phyloP scores from a whole-genome alignment of 176 grass and related monocot species.

The Thinopyrum elongatum region DNA sequence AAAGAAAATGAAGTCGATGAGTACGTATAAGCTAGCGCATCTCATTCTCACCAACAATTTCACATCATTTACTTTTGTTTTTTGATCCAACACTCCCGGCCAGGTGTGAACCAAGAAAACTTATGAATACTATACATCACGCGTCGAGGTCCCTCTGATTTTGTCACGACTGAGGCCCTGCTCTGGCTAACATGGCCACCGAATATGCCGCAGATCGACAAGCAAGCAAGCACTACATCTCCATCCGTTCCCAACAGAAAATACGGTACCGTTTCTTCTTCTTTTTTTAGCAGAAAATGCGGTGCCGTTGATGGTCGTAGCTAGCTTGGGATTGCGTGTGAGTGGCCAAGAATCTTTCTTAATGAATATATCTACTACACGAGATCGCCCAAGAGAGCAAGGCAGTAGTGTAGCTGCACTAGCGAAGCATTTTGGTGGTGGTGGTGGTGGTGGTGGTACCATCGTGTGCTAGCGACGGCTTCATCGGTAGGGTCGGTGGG shows the following conservation, averaged over 20 bases:
- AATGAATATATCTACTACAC: neutral
- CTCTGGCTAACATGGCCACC: neutral
- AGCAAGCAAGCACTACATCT: too few species aligned
- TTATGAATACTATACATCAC: too few species aligned
- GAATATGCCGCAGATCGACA: conserved; percentile 12
- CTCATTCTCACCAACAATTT: neutral
- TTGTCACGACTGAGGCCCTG: neutral
- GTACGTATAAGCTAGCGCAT: too few species aligned
- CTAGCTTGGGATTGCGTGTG: neutral
- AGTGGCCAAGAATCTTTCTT: neutral
- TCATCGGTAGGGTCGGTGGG: neutral
- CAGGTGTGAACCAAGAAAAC: neutral
- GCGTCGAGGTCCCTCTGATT: too few species aligned
- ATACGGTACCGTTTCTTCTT: too few species aligned
- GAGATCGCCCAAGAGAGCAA: neutral
- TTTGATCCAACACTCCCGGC: neutral
- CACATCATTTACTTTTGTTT: too few species aligned
- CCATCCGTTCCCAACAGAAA: neutral
- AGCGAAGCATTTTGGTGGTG: neutral
- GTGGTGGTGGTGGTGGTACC: neutral
- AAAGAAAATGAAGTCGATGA: neutral
- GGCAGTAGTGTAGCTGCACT: neutral
- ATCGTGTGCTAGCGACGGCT: neutral
- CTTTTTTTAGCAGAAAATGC: too few species aligned
- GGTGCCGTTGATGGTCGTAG: too few species aligned